Base-by-base conservation (phyloP, 768 basidiomycete genomes). In the Tylopilus balloui region DNA sequence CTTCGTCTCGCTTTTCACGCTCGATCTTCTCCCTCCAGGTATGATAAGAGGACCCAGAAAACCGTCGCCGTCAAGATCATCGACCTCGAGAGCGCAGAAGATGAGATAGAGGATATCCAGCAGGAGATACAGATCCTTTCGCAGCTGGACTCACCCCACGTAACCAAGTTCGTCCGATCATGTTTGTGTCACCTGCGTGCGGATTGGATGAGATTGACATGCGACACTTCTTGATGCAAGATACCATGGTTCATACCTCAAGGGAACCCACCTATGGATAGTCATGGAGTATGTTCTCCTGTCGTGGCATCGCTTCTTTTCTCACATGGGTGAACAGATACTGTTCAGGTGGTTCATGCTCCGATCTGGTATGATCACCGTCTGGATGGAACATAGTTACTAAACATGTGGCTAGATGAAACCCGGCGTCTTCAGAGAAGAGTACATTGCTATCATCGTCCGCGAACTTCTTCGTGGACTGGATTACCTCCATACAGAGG, bases 1-100 rank as follows among this genome's bases (percentile, higher is more conserved):
- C 47, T 34, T 24, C 31, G 43, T 51, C 45, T 50, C 50, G 42
- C 54, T 53, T n/a, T n/a, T 44, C 32, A 20, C 3, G 31, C 54
- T 42, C 9, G 25, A 21, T 31, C 12, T 14, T 23, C 27, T 24
- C 42, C 21, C 19, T 6, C 58, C n/a, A 96, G 94, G 49, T 97
- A 90, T 62, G 94, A 98, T 72, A 92, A 92, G 66, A 80, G 92
- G 51, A 96, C 94, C 21, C 90, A 93, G 68, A 88, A 87, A 74
- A 93, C 95, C 1, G 96, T 99, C 21, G 96, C 96, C 38, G 98
- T 99, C 76, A 99, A 94, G 84, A 95, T 98, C 60, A 98, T 99
- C 67, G 94, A 98, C 74, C 81, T 99, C 27, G 96, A 99, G 71
- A 92, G 90, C 64, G 96, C 96, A 44, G 96, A 98, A 69, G 96